These are phyloP conservation scores for Beauveria brongniartii DNA, from an alignment of 2,329 filamentous ascomycete species.

Conservation along the genomic window DNA sequence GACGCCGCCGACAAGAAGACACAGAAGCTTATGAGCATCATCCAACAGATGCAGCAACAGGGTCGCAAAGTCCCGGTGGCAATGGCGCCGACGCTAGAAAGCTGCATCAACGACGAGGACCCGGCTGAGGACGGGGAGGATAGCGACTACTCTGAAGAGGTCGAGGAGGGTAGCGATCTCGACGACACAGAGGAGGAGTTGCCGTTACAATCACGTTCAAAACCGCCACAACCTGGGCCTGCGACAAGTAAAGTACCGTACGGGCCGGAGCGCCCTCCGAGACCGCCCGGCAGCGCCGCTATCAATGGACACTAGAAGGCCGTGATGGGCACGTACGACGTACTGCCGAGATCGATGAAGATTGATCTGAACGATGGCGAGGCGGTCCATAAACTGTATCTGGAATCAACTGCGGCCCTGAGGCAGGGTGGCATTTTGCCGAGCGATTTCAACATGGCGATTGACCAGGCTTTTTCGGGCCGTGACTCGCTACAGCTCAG, in stretches of 20 bases:
- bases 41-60: slow-evolving; percentile 93
- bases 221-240: slow-evolving; percentile 25
- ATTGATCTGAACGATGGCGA: background rate
- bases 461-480: background rate
- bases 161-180: slow-evolving; percentile 56
- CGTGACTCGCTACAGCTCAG: background rate
- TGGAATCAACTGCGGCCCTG: background rate
- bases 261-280: slow-evolving; percentile 41
- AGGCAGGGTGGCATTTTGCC: background rate
- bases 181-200: slow-evolving; percentile 46
- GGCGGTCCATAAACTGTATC: background rate
- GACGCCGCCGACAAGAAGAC: slow-evolving; percentile 58
- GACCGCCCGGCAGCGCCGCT: slow-evolving; percentile 22
- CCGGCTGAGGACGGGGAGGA: slow-evolving; percentile 41
- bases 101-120: slow-evolving; percentile 36
- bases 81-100: slow-evolving; percentile 52
- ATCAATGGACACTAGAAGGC: slow-evolving; percentile 38
- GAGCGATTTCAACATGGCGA: background rate
- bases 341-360: background rate
- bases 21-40: slow-evolving; percentile 86
- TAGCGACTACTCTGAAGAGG: slow-evolving; percentile 57
- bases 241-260: slow-evolving; percentile 29
- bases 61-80: slow-evolving; percentile 68
- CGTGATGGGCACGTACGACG: slow-evolving; percentile 13
- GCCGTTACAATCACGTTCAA: slow-evolving; percentile 14